Base-by-base conservation (phyloP, 768 basidiomycete genomes). In the Agaricus blazei region DNA sequence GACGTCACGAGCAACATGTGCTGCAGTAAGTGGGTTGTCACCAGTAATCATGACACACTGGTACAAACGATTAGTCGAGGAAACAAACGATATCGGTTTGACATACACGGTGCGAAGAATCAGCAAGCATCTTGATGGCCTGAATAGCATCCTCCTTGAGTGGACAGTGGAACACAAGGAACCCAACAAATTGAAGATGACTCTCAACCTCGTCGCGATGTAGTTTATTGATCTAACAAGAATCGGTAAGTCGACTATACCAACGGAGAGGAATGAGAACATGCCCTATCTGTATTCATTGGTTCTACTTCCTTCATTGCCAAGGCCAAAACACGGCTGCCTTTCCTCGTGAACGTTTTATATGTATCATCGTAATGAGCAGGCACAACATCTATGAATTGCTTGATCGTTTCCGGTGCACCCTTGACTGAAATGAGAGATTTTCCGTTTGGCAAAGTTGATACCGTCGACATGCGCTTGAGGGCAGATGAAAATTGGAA, bases 31-130 rank as follows among this genome's bases (percentile, higher is more conserved):
- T 7, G 97, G 97, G 68, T 98, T 98, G 69, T 99, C 97, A 37
- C 97, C 97, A 45, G 97, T 99, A 60, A 99, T 99, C 97, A 99
- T 99, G 55, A 98, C 78, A 67, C 97, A 98, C 93, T 97, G 4
- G 4, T 41, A 52, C 4, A 50, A 43, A 48, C n/a, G 27, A 14
- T 23, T 57, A 19, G 28, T 34, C 38, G 41, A 5, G 12, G 24
- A 27, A 19, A 54, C 2, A 3, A 47, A 4, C 9, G 5, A 28
- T 15, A 34, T 8, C 7, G 27, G 8, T 36, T 31, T 7, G 1
- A 80, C 91, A 48, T 74, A 97, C 95, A 38, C 97, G 83, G 70
- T 99, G 97, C 0, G 94, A 97, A 7, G 96, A 93, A 65, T 98
- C 96, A 2, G 88, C 86, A 51, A 99, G 76, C 92, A 96, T 96